Percentiles rank a stretch among this genome's conserved stretches.
phyloP scores from a whole-genome alignment of 208 protist genomes.

The Acanthamoeba royreba region DNA sequence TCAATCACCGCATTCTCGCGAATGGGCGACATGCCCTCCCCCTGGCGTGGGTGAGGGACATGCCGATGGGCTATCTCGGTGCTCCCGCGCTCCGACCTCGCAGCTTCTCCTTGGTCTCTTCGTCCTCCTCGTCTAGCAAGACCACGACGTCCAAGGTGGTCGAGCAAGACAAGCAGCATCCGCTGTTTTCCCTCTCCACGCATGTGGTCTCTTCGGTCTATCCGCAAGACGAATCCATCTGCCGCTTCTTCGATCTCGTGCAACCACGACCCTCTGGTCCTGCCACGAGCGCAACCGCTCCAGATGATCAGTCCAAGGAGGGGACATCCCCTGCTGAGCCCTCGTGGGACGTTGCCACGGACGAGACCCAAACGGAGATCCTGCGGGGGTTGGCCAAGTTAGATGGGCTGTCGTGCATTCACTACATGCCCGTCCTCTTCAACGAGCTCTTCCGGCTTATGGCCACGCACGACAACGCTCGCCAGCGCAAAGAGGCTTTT shows the following conservation, averaged over 20 bases:
- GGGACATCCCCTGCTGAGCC: no score
- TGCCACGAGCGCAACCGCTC: not conserved
- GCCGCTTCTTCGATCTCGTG: not conserved
- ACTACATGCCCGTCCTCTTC: not conserved
- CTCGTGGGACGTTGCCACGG: not conserved
- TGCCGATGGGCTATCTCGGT: no score
- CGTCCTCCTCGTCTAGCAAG: not conserved
- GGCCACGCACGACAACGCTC: not conserved
- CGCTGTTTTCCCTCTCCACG: not conserved
- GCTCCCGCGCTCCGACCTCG: no score
- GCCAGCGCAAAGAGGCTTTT: not conserved
- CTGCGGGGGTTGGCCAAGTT: not conserved
- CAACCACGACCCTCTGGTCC: not conserved
- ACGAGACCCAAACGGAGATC: not conserved
- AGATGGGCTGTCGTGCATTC: not conserved
- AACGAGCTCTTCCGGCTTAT: not conserved
- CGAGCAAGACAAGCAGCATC: not conserved
- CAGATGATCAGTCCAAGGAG: no score
- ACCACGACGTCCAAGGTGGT: not conserved
- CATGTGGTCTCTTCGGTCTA: not conserved
- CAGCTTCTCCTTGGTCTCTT: not conserved
- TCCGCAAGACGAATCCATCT: not conserved
- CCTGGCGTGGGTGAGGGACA: no score
- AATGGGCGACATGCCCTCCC: no score
- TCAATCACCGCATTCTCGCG: no score